A percentile compares a stretch with the other conserved stretches of the same genome.
phyloP scores from a whole-genome alignment of 2,329 filamentous ascomycete species.

The Teratosphaeria epicoccoides region DNA sequence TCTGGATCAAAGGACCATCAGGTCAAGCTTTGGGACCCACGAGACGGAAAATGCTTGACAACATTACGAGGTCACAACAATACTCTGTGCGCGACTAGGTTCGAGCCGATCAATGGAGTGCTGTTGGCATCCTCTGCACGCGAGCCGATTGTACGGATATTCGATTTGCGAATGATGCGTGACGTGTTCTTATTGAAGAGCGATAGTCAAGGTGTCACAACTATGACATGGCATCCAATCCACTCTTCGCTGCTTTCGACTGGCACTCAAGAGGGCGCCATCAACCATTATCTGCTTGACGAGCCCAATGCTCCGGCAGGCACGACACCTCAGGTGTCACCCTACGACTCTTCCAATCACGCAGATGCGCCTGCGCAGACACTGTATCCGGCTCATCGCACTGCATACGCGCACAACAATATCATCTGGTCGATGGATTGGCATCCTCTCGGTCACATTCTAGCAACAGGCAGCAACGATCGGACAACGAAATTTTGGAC shows the following conservation, averaged over 20 bases:
- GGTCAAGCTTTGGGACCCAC: constrained; percentile 97
- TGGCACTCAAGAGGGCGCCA: constrained; percentile 76
- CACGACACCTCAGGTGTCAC: constrained; percentile 59
- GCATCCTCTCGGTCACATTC: constrained; percentile 91
- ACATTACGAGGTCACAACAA: constrained; percentile 96
- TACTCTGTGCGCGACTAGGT: constrained; percentile 83
- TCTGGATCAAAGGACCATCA: constrained; percentile 96
- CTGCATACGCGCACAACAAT: constrained; percentile 83
- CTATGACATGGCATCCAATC: constrained; percentile 84
- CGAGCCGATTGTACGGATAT: constrained; percentile 85
- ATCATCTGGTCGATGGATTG: constrained; percentile 97
- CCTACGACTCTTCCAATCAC: constrained; percentile 77
- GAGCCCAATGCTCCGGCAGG: constrained; percentile 79
- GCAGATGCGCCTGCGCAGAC: constrained; percentile 71
- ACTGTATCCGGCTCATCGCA: constrained; percentile 81
- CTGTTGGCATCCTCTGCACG: constrained; percentile 86
- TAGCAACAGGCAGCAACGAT: constrained; percentile 93
- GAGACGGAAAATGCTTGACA: constrained; percentile 69
- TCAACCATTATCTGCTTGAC: constrained; percentile 91
- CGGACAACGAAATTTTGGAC: constrained; percentile 97
- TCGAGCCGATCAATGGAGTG: constrained; percentile 73
- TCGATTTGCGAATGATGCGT: constrained; percentile 96
- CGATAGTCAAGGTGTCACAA: constrained; percentile 92
- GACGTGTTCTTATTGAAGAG: constrained; percentile 89
- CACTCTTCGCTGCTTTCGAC: constrained; percentile 84